Base-by-base conservation (phyloP, 1,284 basidiomycete genomes). In the Rhodotorula glutinis region DNA sequence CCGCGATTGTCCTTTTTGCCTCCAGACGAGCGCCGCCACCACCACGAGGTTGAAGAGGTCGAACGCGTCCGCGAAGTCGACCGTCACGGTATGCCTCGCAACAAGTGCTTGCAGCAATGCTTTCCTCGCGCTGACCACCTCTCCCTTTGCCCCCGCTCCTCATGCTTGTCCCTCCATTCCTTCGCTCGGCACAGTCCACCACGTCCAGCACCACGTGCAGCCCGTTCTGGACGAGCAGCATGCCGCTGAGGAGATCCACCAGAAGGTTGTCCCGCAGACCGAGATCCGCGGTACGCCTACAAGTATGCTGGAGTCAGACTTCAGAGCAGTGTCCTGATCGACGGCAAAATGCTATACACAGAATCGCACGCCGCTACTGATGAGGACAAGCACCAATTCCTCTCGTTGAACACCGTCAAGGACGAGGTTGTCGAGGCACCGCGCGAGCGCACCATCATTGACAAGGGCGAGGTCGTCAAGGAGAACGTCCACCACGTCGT, bases 41-140 rank as follows among this genome's bases (percentile, higher is more conserved):
- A 70, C n/a, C 78, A 79, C 71, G 76, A 78, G 69, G 71, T 76
- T 14, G 77, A 79, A 73, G 78, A 79, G 71, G 73, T 79, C 30
- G 53, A 68, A 46, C 78, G 76, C 40, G 67, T 78, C 71, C 75
- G 75, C 61, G 77, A 79, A 69, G 72, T 77, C 62, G 73, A 78
- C 62, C 74, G 75, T 9, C 78, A 79, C 74, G 46, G 59, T 52
- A 21, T n/a, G 43, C 14, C 43, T 46, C 9, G 7, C 33, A n/a
- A n/a, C n/a, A n/a, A n/a, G n/a, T n/a, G n/a, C n/a, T n/a, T n/a
- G n/a, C n/a, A n/a, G n/a, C n/a, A n/a, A n/a, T n/a, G n/a, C n/a
- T n/a, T n/a, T n/a, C n/a, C n/a, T n/a, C n/a, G n/a, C n/a, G n/a
- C n/a, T n/a, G n/a, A n/a, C n/a, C n/a, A n/a, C 30, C 8, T 33